These are phyloP conservation scores for Metschnikowia gruessii DNA, from an alignment of 805 yeast genomes.

Conservation along the genomic window DNA sequence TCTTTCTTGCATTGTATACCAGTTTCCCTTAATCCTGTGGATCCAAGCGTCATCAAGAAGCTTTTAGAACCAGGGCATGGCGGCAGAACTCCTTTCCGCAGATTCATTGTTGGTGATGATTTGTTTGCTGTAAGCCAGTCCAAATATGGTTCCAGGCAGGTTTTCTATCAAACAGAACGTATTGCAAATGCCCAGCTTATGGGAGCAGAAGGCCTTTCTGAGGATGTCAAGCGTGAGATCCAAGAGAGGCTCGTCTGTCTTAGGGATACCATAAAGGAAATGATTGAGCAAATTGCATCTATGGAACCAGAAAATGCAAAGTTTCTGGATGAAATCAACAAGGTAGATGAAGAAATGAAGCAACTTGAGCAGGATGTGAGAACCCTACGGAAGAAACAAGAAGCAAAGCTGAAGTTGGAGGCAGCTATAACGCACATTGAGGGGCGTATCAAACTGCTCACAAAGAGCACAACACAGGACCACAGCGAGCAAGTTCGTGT, in stretches of 20 bases:
- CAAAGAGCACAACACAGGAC: slow-evolving; percentile 33
- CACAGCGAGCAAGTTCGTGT: slow-evolving; percentile 38
- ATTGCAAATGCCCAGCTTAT: slow-evolving; percentile 30
- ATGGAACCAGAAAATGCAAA: slow-evolving; percentile 8
- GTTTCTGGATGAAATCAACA: slow-evolving; percentile 5
- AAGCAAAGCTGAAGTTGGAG: slow-evolving; percentile 28
- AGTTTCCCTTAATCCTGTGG: slow-evolving; percentile 47
- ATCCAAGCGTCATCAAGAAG: slow-evolving; percentile 37
- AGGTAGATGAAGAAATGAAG: slow-evolving; percentile 11
- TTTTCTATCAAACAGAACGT: slow-evolving; percentile 41
- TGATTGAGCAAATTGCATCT: slow-evolving; percentile 9
- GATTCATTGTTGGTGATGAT: slow-evolving; percentile 59
- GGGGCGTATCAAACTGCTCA: slow-evolving; percentile 14
- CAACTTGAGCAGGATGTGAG: slow-evolving; percentile 21
- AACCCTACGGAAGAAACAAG: slow-evolving; percentile 27
- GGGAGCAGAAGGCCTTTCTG: slow-evolving; percentile 33
- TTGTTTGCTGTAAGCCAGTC: slow-evolving; percentile 55
- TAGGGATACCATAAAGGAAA: slow-evolving; percentile 14
- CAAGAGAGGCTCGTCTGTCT: slow-evolving; percentile 19
- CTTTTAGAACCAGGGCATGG: slow-evolving; percentile 31
- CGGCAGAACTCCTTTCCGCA: slow-evolving; percentile 48
- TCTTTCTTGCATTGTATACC: slow-evolving; percentile 57
- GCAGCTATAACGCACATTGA: slow-evolving; percentile 21
- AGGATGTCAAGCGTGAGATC: slow-evolving; percentile 20
- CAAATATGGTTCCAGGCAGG: slow-evolving; percentile 58